These are phyloP conservation scores for Tulasnella sp. DNA, from an alignment of 768 basidiomycete species.

Conservation along the genomic window DNA sequence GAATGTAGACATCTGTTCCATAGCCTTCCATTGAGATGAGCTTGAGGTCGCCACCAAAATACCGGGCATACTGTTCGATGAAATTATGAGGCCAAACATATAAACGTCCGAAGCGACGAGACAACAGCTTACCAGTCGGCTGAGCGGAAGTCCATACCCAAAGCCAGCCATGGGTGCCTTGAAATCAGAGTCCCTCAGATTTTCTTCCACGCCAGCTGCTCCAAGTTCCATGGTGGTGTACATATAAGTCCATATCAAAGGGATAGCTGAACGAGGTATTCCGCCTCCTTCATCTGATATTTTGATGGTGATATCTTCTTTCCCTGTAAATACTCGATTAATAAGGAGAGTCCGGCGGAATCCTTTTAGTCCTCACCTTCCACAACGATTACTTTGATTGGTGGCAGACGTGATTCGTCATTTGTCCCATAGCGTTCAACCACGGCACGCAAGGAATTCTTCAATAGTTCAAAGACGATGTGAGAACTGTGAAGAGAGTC, in stretches of 20 bases:
- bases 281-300: constrained; percentile 96
- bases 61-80: constrained; percentile 63
- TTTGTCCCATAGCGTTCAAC: constrained; percentile 85
- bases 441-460: constrained; percentile 93
- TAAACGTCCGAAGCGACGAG: constrained; percentile 4
- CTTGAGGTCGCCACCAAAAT: constrained; percentile 86
- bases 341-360: neutral
- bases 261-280: constrained; percentile 75
- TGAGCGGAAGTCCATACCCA: constrained; percentile 86
- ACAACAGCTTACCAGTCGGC: constrained; percentile 55
- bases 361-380: too few relatives aligned
- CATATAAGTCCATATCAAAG: constrained; percentile 98
- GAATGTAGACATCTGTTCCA: constrained; percentile 88
- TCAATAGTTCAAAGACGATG: constrained; percentile 92
- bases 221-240: constrained; percentile 61
- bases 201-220: constrained; percentile 49
- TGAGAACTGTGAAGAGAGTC: constrained; percentile 41
- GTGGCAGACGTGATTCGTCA: constrained; percentile 64
- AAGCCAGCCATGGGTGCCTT: constrained; percentile 97
- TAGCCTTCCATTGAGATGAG: constrained; percentile 99
- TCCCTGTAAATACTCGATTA: constrained; percentile 33
- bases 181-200: constrained; percentile 58
- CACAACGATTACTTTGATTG: constrained; percentile 88
- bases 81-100: neutral
- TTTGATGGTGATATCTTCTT: constrained; percentile 98